Evolutionary conservation across 352 stramenopile species (phyloP), one percentile per base, ranked within the genome.

Genomic region (Ochromonadaceae sp.): DNA sequence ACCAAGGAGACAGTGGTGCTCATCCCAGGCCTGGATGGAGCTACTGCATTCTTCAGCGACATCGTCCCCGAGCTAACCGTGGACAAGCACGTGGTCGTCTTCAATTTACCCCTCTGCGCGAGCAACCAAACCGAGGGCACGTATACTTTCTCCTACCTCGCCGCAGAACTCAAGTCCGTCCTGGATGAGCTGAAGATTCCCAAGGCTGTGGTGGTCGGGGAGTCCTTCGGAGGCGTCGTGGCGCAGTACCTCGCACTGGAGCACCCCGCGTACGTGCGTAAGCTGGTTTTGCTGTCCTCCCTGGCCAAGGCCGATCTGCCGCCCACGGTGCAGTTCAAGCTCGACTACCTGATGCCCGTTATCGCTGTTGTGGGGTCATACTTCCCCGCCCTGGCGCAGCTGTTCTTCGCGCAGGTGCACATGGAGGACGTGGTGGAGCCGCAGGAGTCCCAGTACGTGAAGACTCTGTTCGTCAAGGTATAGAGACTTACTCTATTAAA

Each of bases 201-300:
- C 26, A 56, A 42, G 15, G 60, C 60, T 34, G 53, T 40, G 31
- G 56, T 67, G 31, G 30, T 67, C 34, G 60, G 60, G 46, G 60
- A 67, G 34, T 57, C 41, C 49, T 67, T 67, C 55, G 60, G 60
- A 26, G 30, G 68, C 28, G 56, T 73, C 42, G 43, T 69, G 20
- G 53, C 66, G 42, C 68, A 66, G 65, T 50, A 36, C 26, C 62
- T 73, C 48, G 39, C 68, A 40, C 12, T 70, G 34, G 35, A 73
- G n/a, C 56, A 52, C 43, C 59, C 68, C 50, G 34, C 61, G 14
- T 58, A 59, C 43, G 68, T 73, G 31, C 20, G 62, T 32, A 71
- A 67, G 55, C 36, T 73, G 30, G 58, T 73, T 40, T 58, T 70
- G 46, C 31, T 73, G 44, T 59, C 58, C 42, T 66, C 66, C 59